phyloP scores from a whole-genome alignment of 148 eudicot species.

The Rhododendron vialii region DNA sequence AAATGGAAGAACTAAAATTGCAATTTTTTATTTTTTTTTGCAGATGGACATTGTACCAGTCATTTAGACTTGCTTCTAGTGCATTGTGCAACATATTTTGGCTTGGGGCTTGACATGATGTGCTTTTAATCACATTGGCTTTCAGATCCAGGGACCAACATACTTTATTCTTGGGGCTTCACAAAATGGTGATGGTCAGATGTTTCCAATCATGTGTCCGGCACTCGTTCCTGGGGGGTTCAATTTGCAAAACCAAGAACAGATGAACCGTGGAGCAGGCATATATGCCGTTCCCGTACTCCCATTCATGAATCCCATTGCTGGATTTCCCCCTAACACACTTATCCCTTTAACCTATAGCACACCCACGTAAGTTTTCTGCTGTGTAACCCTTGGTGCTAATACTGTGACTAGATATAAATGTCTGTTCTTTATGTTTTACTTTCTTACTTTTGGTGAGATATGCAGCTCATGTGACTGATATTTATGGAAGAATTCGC shows the following conservation, averaged over 20 bases:
- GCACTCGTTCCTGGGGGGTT: constrained; percentile 52
- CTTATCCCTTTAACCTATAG: constrained; percentile 92
- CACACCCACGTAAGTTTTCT: constrained; percentile 69
- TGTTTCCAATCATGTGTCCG: constrained; percentile 75
- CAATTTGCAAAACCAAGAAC: constrained; percentile 58
- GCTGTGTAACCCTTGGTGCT: not conserved
- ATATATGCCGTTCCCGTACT: constrained; percentile 80
- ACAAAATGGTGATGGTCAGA: constrained; percentile 49
- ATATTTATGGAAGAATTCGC: not conserved
- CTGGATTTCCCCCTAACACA: constrained; percentile 66
- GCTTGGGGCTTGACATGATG: not conserved
- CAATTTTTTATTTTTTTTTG: too few relatives aligned
- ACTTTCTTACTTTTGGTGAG: not conserved
- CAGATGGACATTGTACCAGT: not conserved
- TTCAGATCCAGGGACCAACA: constrained; percentile 35
- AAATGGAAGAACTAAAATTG: not conserved
- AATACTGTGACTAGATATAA: not conserved
- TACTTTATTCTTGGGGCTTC: constrained; percentile 31
- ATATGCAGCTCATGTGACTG: not conserved
- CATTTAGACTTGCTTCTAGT: not conserved
- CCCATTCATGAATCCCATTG: constrained; percentile 53
- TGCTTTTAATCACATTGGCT: constrained; percentile 4
- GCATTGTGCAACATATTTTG: not conserved
- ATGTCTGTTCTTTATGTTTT: constrained; percentile 4
- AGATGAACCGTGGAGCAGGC: constrained; percentile 75